Conservation (phyloP, 2,329 filamentous ascomycete genomes). For the Cadophora sp. region DNA sequence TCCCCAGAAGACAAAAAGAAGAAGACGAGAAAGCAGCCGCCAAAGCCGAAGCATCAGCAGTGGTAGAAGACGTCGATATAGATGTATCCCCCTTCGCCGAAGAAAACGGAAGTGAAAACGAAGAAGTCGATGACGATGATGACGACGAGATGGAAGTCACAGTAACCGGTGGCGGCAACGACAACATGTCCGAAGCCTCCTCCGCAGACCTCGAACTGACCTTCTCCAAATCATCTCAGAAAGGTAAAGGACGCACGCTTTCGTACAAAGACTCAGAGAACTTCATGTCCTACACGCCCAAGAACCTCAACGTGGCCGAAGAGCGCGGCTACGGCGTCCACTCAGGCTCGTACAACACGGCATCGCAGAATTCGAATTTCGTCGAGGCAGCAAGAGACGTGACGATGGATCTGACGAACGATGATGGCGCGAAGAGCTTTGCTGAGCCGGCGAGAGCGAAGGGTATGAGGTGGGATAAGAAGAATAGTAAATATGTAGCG, state of each 20-base stretch:
- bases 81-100: conserved; percentile 17
- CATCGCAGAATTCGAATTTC: conserved; percentile 71
- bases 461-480: conserved; percentile 94
- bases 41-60: conserved; percentile 45
- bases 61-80: conserved; percentile 39
- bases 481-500: conserved; percentile 92
- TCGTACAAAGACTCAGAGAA: conserved; percentile 85
- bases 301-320: conserved; percentile 80
- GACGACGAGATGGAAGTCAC: conserved; percentile 48
- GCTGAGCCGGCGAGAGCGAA: conserved; percentile 75
- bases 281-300: conserved; percentile 96
- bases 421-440: conserved; percentile 82
- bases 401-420: conserved; percentile 91
- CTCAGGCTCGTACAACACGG: conserved; percentile 67
- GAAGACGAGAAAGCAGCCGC: conserved; percentile 50
- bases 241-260: conserved; percentile 61
- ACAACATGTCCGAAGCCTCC: conserved; percentile 64
- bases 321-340: conserved; percentile 94
- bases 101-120: conserved; percentile 28
- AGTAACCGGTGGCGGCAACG: conserved; percentile 44
- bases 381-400: conserved; percentile 84
- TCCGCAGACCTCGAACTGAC: conserved; percentile 72
- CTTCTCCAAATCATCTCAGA: conserved; percentile 64
- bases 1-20: conserved; percentile 55
- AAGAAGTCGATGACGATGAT: conserved; percentile 48